Percentiles rank a stretch among this genome's conserved stretches.
phyloP scores from a whole-genome alignment of 352 stramenopile genomes.

The Phytopythium montanum region DNA sequence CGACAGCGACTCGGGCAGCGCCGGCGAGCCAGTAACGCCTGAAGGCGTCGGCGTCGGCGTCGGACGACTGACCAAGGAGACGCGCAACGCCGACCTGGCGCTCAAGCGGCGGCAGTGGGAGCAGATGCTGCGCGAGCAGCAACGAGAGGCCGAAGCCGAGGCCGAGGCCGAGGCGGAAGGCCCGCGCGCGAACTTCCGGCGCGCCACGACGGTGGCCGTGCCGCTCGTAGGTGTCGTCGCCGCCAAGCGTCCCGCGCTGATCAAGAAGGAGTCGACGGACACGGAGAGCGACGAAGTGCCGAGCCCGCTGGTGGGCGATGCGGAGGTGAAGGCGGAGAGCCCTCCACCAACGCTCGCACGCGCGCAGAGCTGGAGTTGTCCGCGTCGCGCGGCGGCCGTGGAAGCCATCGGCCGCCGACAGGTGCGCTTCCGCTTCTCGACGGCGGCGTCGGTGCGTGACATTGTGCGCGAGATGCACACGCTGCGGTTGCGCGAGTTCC shows the following conservation, averaged over 20 bases:
- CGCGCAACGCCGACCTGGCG: background rate
- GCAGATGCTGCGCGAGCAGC: background rate
- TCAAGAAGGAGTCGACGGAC: slow-evolving; percentile 10
- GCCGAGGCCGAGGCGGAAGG: slow-evolving; percentile 1
- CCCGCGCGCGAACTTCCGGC: slow-evolving; percentile 30
- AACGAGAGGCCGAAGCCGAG: background rate
- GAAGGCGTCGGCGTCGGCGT: background rate
- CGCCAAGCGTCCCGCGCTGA: slow-evolving; percentile 9
- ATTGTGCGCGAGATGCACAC: slow-evolving; percentile 72
- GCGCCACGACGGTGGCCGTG: slow-evolving; percentile 50
- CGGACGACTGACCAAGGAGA: slow-evolving; percentile 3
- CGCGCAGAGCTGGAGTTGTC: slow-evolving; percentile 52
- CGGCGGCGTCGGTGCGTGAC: slow-evolving; percentile 48
- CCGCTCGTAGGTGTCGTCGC: slow-evolving; percentile 9
- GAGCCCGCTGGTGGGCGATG: slow-evolving; percentile 4
- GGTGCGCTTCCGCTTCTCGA: slow-evolving; percentile 60
- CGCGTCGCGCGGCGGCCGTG: slow-evolving; percentile 44
- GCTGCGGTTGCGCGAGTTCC: slow-evolving; percentile 52
- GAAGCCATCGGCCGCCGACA: slow-evolving; percentile 56
- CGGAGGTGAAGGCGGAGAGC: slow-evolving; percentile 9
- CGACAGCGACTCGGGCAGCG: slow-evolving; percentile 12
- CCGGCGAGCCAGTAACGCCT: background rate
- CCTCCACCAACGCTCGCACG: slow-evolving; percentile 24
- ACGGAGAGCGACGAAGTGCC: slow-evolving; percentile 19
- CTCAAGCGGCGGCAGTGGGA: slow-evolving; percentile 5